A percentile compares a stretch with the other conserved stretches of the same genome.
Evolutionary conservation across 441 rosid genomes (phyloP).

Genomic region (Erodium chrysanthum): DNA sequence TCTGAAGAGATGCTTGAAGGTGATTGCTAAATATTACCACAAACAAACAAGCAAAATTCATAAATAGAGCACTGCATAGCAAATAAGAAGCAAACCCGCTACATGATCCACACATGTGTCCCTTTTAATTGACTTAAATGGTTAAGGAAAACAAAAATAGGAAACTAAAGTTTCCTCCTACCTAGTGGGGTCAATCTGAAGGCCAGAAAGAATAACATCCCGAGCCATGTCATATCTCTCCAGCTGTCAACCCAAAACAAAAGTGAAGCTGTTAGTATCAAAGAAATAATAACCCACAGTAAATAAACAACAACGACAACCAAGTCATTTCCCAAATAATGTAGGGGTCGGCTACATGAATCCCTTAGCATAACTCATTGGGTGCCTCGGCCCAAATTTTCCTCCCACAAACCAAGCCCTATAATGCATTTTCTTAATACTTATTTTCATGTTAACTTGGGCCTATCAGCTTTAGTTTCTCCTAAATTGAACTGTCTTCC

Average conservation of each 20-base stretch:
- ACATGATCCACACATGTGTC: not conserved
- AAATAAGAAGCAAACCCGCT: conserved; percentile 11
- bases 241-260: conserved; percentile 37
- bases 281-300: not conserved
- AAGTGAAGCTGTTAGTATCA: not conserved
- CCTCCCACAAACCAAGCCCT: not conserved
- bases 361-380: not conserved
- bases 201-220: conserved; percentile 69
- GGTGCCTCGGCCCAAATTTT: not conserved
- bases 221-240: conserved; percentile 79
- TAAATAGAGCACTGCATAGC: conserved; percentile 18
- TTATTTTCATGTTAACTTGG: not conserved
- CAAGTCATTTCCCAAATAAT: not conserved
- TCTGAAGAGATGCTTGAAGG: conserved; percentile 64
- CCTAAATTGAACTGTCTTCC: not conserved
- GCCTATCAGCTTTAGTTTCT: not conserved
- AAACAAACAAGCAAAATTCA: conserved; percentile 16
- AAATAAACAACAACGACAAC: not conserved
- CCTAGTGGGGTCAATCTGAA: conserved; percentile 87
- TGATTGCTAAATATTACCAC: conserved; percentile 59
- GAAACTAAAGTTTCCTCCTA: conserved; percentile 20
- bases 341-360: not conserved
- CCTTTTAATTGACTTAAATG: not conserved
- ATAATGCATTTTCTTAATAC: not conserved
- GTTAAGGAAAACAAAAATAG: not conserved